Evolutionary conservation across 495 filamentous ascomycete species (phyloP), one percentile per base, ranked within the genome.

Genomic region (Wilcoxina mikolae): DNA sequence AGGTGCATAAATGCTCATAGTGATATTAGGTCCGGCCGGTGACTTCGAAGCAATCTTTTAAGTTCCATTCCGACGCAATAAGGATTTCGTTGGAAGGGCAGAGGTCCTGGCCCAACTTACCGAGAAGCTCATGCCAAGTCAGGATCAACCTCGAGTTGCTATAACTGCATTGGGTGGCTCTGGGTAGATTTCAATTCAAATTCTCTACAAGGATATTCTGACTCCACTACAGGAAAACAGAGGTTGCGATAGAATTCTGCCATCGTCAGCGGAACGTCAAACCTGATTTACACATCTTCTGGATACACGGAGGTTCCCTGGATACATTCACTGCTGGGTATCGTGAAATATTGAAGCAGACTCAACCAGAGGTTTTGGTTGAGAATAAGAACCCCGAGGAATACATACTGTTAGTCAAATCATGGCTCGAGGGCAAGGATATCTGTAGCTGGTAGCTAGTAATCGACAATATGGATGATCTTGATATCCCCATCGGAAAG

Each of bases 391-490:
- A 35, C 31, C 15, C 31, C 7, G 31, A 35, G 15, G 5, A 7
- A 35, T 35, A 15, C 15, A 5, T 35, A 15, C 5, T 15, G 31
- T 7, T 15, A 5, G 31, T 35, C 31, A 35, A 35, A 35, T 5
- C 5, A 35, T 35, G 31, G 31, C 31, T 35, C 15, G 31, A 35
- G 15, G 15, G 31, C 31, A 35, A 35, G 31, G 15, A 35, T 7
- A 35, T 5, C 31, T 5, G 66, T 1, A 56, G 65, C 4, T 74
- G 70, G 72, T 54, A 73, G 3, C 46, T 73, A 1, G 65, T 74
- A 0, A 60, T 70, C 44, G 71, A 73, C 50, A 73, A 73, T 49
- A 61, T 66, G 0, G 71, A 74, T 57, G 65, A 72, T 15, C 42
- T 67, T 2, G 60, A 70, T 0, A 59, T 60, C 23, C 12, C 44